Evolutionary conservation across 176 grass and related monocot species (phyloP).

Genomic region (Ampelocalamus luodianensis): DNA sequence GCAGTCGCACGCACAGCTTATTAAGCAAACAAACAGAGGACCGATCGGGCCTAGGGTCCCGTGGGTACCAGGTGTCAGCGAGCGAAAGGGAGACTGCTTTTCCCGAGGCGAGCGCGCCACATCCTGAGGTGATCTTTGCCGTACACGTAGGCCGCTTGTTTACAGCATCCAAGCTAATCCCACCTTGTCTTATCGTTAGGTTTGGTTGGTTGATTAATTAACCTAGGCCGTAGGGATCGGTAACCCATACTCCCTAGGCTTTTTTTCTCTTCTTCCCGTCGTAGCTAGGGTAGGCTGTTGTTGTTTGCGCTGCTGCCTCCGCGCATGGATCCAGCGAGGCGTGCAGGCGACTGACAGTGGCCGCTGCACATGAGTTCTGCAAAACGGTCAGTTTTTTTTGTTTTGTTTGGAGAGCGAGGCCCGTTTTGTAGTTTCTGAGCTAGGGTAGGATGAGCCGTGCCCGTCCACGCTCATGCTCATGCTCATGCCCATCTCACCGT

Average conservation of each 20-base stretch:
- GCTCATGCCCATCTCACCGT: not conserved
- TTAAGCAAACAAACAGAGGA: not conserved
- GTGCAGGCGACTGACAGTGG: not conserved
- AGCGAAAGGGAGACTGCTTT: not conserved
- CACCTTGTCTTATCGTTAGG: not conserved
- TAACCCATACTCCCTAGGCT: conserved; percentile 32
- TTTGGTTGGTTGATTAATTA: not conserved
- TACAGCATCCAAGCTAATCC: not conserved
- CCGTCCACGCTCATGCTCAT: no score
- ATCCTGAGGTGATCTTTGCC: conserved; percentile 34
- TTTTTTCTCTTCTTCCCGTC: not conserved
- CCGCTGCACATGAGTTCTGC: not conserved
- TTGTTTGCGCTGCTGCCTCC: not conserved
- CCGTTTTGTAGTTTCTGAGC: not conserved
- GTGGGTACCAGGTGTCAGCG: not conserved
- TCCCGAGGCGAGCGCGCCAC: not conserved
- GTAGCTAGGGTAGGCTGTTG: not conserved
- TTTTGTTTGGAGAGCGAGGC: not conserved
- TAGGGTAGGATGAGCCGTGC: not conserved
- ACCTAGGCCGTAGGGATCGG: conserved; percentile 50
- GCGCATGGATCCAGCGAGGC: conserved; percentile 27
- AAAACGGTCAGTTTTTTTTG: not conserved
- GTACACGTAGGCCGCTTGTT: conserved; percentile 22
- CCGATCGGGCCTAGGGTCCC: not conserved
- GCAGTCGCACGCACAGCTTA: not conserved